Evolutionary conservation across 2,329 filamentous ascomycete species (phyloP).

Genomic region (Claviceps monticola): DNA sequence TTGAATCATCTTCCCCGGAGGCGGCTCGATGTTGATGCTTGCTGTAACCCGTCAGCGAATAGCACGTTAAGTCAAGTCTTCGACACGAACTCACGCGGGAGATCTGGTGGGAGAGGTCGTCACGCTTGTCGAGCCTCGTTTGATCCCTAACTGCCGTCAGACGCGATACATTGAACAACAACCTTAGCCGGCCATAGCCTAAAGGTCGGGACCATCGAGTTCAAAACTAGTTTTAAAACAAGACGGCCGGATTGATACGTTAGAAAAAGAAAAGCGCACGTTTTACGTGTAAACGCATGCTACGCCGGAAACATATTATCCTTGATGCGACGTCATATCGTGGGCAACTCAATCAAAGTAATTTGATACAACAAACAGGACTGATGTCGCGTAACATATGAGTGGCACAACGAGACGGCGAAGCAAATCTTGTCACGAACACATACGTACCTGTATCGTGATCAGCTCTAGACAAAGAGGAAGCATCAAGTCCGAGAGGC

Average conservation of each 20-base stretch:
- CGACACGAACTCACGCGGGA: neutral
- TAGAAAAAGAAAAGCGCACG: neutral
- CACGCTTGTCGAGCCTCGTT: slow-evolving; percentile 1
- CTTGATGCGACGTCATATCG: neutral
- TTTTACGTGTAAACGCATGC: neutral
- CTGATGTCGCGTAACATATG: neutral
- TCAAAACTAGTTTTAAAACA: neutral
- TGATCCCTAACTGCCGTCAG: slow-evolving; percentile 1
- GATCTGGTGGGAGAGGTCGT: neutral
- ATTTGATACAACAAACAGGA: neutral
- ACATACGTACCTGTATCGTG: neutral
- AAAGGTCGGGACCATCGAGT: too few relatives aligned
- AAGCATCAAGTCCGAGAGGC: slow-evolving; percentile 4
- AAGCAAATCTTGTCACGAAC: neutral
- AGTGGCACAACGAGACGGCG: neutral
- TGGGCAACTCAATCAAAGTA: neutral
- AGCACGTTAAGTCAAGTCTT: neutral
- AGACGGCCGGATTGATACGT: neutral
- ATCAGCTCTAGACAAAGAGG: slow-evolving; percentile 4
- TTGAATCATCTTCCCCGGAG: slow-evolving; percentile 5
- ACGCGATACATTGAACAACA: neutral
- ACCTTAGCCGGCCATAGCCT: neutral
- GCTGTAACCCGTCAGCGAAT: slow-evolving; percentile 1
- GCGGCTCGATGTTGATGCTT: slow-evolving; percentile 2
- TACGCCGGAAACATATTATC: too few relatives aligned